Conservation (phyloP, 2,329 filamentous ascomycete species). For the Proliferodiscus dingleyae region DNA sequence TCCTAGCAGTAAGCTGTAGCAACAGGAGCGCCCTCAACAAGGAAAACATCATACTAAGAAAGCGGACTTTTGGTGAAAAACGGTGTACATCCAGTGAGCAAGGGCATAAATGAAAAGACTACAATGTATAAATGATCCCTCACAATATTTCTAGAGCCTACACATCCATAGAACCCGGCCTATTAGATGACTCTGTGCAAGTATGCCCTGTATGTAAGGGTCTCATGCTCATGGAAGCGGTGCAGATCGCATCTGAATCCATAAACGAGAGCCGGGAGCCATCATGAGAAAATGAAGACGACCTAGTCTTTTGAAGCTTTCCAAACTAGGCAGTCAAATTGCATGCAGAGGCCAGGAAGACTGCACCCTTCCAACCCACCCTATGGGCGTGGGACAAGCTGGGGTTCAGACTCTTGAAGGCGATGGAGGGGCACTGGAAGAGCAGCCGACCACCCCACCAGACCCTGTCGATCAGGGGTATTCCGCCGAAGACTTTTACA, state of each 20-base stretch:
- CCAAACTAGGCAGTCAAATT: not conserved
- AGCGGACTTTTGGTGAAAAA: too few species aligned
- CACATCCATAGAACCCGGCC: slow-evolving; percentile 25
- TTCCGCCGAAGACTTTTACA: not conserved
- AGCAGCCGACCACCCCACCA: not conserved
- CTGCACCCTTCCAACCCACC: not conserved
- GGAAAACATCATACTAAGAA: not conserved
- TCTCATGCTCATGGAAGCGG: not conserved
- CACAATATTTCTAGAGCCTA: not conserved
- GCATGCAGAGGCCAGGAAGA: not conserved
- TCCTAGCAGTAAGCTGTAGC: not conserved
- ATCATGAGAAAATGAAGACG: not conserved
- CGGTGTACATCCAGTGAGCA: too few species aligned
- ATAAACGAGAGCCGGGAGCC: not conserved
- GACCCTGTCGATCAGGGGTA: not conserved
- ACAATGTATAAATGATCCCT: too few species aligned
- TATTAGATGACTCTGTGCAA: not conserved
- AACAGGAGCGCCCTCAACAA: too few species aligned
- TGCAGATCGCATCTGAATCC: not conserved
- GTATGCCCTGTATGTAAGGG: not conserved
- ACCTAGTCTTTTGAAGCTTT: not conserved
- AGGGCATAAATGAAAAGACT: too few species aligned
- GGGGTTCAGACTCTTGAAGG: not conserved
- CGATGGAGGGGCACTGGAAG: not conserved
- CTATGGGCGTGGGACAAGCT: not conserved